Base-by-base conservation (phyloP, 2,329 filamentous ascomycete genomes). In the Aspergillus aculeatus region DNA sequence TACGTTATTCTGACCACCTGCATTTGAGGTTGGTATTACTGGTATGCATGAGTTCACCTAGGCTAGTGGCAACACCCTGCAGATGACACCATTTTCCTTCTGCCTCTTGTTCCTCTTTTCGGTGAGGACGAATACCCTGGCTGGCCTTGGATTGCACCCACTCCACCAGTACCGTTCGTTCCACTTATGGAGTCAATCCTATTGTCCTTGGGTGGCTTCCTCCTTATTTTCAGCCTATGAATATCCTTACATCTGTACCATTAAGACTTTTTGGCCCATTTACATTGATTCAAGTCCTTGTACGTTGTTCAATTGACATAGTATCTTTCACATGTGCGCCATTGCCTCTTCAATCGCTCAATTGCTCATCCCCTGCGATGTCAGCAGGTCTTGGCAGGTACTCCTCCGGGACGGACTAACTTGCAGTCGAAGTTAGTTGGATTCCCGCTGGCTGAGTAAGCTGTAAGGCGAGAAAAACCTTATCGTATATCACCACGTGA, bases 401-500 rank as follows among this genome's bases (percentile, higher is more conserved):
- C 58, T n/a, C 23, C 24, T 44, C 29, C 56, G 50, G 26, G 12
- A 26, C 50, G 57, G 49, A 47, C 32, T 35, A 50, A 41, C 12
- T 2, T 1, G n/a, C 11, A 21, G 16, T 57, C 41, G 47, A 11
- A 35, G 14, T 5, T 12, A 5, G 44, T 31, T 44, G 29, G 23
- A 14, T n/a, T 54, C 50, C 41, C 19, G 32, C 50, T 54, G 47
- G 50, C 49, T 61, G 59, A 57, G 6, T 19, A 31, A 21, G 14
- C 7, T 12, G 32, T 35, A 35, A 56, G 29, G 24, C 35, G 14
- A 47, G 44, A 62, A 60, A 58, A 54, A 53, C 24, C 31, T 65
- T 66, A 66, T 66, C 62, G 50, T 4, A 31, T 67, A 68, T 70
- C 68, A 56, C 53, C 67, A 69, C 67, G 67, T 69, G 67, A 64